These are phyloP conservation scores for Trametes coccinea DNA, from an alignment of 768 basidiomycete species.

Conservation along the genomic window DNA sequence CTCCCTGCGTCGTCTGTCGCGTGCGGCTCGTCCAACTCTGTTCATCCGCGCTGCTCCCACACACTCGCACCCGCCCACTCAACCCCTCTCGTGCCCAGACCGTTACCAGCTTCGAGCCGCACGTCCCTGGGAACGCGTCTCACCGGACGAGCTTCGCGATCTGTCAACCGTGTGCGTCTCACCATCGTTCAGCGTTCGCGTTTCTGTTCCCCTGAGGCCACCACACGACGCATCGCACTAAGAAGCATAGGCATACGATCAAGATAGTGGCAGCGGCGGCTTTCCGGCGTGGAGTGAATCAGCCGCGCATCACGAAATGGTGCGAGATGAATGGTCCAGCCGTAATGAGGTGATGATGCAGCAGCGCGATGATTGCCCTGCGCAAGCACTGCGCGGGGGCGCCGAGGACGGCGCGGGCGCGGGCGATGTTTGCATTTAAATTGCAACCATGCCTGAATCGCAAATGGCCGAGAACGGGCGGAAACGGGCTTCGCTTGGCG, in stretches of 20 bases:
- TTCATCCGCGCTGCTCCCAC: constrained; percentile 1
- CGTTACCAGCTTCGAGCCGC: background rate
- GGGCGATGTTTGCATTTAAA: background rate
- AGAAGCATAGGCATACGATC: background rate
- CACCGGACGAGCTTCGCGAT: constrained; percentile 17
- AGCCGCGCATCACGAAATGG: constrained; percentile 20
- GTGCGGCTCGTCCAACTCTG: background rate
- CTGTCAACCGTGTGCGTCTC: constrained; percentile 15
- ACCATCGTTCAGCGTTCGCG: constrained; percentile 4
- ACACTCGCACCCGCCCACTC: background rate
- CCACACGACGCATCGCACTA: background rate
- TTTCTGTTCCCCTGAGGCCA: background rate
- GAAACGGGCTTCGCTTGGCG: background rate
- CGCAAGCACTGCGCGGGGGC: constrained; percentile 9
- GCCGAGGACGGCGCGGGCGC: constrained; percentile 6
- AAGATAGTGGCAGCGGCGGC: constrained; percentile 8
- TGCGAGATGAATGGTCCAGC: constrained; percentile 14
- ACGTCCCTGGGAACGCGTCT: constrained; percentile 6
- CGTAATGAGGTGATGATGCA: constrained; percentile 21
- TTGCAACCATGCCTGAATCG: background rate
- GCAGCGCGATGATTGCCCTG: background rate
- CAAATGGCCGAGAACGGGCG: constrained; percentile 1
- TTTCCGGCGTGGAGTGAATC: constrained; percentile 13
- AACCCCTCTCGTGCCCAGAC: background rate
- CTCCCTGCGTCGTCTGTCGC: too few species aligned